phyloP scores from a whole-genome alignment of 2,329 filamentous ascomycete genomes.

The Claviceps humidiphila region DNA sequence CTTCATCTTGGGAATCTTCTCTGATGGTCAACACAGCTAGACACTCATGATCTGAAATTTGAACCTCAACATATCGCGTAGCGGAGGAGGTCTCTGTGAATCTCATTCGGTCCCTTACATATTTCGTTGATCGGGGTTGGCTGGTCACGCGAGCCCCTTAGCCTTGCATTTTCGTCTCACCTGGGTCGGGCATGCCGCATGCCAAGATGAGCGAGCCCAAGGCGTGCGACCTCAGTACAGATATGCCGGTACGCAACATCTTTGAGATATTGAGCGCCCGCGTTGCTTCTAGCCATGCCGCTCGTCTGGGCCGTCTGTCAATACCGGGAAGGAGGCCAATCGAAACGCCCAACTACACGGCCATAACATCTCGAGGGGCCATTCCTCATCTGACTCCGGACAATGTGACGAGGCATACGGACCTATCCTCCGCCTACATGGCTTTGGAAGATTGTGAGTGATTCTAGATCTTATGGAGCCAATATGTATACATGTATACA shows the following conservation, averaged over 20 bases:
- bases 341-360: slow-evolving; percentile 72
- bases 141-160: neutral
- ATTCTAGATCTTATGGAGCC: no score
- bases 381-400: slow-evolving; percentile 86
- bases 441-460: slow-evolving; percentile 83
- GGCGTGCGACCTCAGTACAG: slow-evolving; percentile 8
- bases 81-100: neutral
- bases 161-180: neutral
- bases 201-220: slow-evolving; percentile 15
- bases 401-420: slow-evolving; percentile 52
- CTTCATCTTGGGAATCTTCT: neutral
- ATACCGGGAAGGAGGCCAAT: slow-evolving; percentile 51
- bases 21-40: neutral
- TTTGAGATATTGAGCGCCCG: slow-evolving; percentile 36
- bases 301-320: slow-evolving; percentile 55
- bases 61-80: neutral
- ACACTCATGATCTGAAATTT: neutral
- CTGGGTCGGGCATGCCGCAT: neutral
- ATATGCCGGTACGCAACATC: slow-evolving; percentile 15
- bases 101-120: neutral
- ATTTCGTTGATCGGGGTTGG: neutral
- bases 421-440: slow-evolving; percentile 60
- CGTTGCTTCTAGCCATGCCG: slow-evolving; percentile 26
- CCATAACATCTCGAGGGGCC: slow-evolving; percentile 66
- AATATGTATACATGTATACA: no score